Percentiles rank a stretch among this genome's conserved stretches.
phyloP scores from a whole-genome alignment of 2,329 filamentous ascomycete species.

The Verticillium nonalfalfae region DNA sequence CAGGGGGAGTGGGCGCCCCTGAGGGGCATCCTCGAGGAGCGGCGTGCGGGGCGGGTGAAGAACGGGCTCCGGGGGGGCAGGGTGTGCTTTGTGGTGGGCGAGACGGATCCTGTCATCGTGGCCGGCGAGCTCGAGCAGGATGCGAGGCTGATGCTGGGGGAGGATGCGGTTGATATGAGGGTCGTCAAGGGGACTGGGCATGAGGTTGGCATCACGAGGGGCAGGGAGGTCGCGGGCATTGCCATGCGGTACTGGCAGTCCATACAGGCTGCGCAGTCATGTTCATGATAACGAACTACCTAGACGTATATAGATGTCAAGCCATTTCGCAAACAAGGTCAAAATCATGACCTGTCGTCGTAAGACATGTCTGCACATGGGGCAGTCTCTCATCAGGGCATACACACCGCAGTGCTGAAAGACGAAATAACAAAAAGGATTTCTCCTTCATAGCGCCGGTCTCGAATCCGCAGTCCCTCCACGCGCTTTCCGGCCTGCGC shows the following conservation, averaged over 20 bases:
- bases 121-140: slow-evolving; percentile 59
- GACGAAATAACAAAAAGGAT: background rate
- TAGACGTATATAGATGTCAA: background rate
- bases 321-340: too few species aligned
- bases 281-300: background rate
- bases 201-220: slow-evolving; percentile 60
- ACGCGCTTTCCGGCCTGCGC: background rate
- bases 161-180: slow-evolving; percentile 48
- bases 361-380: too few species aligned
- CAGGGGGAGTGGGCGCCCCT: slow-evolving; percentile 54
- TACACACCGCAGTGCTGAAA: background rate
- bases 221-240: slow-evolving; percentile 46
- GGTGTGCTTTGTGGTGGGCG: slow-evolving; percentile 60
- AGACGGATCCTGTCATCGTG: slow-evolving; percentile 61
- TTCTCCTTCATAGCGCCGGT: background rate
- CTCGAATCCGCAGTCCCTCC: background rate
- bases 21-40: slow-evolving; percentile 36
- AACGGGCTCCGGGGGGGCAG: slow-evolving; percentile 35
- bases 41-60: slow-evolving; percentile 26
- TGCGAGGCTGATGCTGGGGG: slow-evolving; percentile 48
- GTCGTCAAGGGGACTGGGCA: slow-evolving; percentile 56
- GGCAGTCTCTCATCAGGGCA: too few species aligned
- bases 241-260: slow-evolving; percentile 25
- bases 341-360: background rate
- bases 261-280: background rate